These are phyloP conservation scores for Chamaecrista fasciculata DNA, from an alignment of 306 rosid genomes.

Conservation along the genomic window DNA sequence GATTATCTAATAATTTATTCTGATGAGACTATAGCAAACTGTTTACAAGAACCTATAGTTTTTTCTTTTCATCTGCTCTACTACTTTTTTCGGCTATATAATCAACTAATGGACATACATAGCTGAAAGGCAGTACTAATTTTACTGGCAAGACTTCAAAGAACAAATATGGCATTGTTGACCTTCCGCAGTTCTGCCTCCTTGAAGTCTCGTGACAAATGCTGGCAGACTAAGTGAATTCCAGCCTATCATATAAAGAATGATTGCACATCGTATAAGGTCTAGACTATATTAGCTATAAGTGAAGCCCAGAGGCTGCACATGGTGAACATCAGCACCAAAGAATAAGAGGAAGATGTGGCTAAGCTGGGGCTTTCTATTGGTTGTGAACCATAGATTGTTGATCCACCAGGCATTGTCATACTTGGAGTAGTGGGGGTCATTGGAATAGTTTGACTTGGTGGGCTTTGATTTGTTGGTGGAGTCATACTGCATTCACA, in stretches of 20 bases:
- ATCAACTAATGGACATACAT: slow-evolving; percentile 42
- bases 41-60: slow-evolving; percentile 61
- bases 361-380: slow-evolving; percentile 68
- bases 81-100: slow-evolving; percentile 43
- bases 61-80: slow-evolving; percentile 35
- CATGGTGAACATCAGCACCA: slow-evolving; percentile 38
- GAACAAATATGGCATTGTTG: slow-evolving; percentile 32
- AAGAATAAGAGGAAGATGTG: slow-evolving; percentile 47
- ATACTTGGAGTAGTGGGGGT: slow-evolving; percentile 44
- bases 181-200: slow-evolving; percentile 41
- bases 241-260: slow-evolving; percentile 41
- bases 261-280: slow-evolving; percentile 25
- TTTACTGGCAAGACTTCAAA: slow-evolving; percentile 39
- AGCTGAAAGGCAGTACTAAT: slow-evolving; percentile 37
- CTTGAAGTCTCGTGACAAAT: slow-evolving; percentile 35
- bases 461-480: slow-evolving; percentile 37
- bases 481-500: slow-evolving; percentile 56
- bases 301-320: slow-evolving; percentile 45
- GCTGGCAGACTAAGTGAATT: slow-evolving; percentile 44
- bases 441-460: slow-evolving; percentile 23
- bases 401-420: slow-evolving; percentile 65
- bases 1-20: slow-evolving; percentile 49
- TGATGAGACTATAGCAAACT: slow-evolving; percentile 50
- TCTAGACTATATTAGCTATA: slow-evolving; percentile 44
- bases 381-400: slow-evolving; percentile 69